A percentile compares a stretch with the other conserved stretches of the same genome.
phyloP scores from a whole-genome alignment of 129 eudicot species.

The Deinandra increscens region DNA sequence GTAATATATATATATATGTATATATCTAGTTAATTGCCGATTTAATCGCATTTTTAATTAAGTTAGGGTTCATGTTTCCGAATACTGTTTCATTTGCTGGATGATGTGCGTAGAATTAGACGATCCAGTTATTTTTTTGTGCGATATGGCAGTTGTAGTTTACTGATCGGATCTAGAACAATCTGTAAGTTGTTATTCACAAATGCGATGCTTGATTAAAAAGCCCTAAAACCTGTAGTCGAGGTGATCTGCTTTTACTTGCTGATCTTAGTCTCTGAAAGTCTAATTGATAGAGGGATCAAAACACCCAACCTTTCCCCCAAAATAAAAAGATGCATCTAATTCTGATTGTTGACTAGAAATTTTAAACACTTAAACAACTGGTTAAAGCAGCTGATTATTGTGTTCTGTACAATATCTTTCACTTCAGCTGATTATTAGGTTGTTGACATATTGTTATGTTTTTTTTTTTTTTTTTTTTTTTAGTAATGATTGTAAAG shows the following conservation, averaged over 20 bases:
- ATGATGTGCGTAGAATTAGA: constrained; percentile 1
- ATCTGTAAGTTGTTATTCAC: constrained; percentile 7
- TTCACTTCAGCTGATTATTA: background rate
- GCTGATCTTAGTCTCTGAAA: background rate
- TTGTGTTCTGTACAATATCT: background rate
- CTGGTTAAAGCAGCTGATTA: background rate
- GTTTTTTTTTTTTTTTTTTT: background rate
- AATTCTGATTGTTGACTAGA: background rate
- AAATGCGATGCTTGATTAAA: background rate
- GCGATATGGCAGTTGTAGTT: no score
- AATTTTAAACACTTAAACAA: background rate
- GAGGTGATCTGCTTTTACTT: constrained; percentile 11
- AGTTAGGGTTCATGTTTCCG: constrained; percentile 3
- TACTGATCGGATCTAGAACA: constrained; percentile 17
- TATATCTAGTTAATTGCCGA: background rate
- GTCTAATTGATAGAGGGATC: background rate
- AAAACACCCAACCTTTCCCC: background rate
- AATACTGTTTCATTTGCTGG: background rate
- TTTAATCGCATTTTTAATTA: constrained; percentile 4
- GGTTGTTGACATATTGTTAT: constrained; percentile 8
- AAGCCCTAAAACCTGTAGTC: background rate
- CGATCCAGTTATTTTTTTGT: no score
- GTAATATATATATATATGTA: no score
- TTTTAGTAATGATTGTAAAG: constrained; percentile 55
- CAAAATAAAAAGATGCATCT: background rate